Base-by-base conservation (phyloP, 371 early-diverging fungal genomes). In the Mortierella sp. region DNA sequence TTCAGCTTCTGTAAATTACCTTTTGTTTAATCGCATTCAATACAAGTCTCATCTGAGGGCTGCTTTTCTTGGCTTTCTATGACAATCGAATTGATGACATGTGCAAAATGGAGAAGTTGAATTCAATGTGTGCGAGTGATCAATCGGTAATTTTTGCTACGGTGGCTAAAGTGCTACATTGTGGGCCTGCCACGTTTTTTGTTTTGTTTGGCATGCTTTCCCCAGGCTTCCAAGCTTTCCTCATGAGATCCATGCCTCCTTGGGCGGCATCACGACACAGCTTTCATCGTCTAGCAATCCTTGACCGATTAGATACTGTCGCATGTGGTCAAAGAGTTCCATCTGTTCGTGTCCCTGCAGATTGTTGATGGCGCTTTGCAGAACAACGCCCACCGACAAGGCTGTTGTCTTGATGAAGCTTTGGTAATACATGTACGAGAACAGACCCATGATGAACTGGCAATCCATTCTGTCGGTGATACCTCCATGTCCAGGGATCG, bases 401-500 rank as follows among this genome's bases (percentile, higher is more conserved):
- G 63, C 69, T 13, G 58, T 50, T 61, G 88, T 86, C 87, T 92
- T 90, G 69, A 93, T 91, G 69, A 98, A 98, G 59, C 91, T 91
- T 60, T 89, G 87, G 69, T 91, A 94, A 79, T 99, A 99, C 80
- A 97, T 89, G 79, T 92, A 90, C 26, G 96, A 90, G 83, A 99
- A 98, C 26, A 95, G 79, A 0, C 94, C 97, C 98, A 99, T 99
- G 48, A 99, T 79, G 72, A 99, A 94, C 85, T 99, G 99, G 79
- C 96, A 94, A 67, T 98, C 98, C 89, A 99, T 95, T 39, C 99
- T 91, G 82, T 99, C 99, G 0, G 98, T 96, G 55, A 99, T 83
- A 16, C 99, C 99, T 60, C 99, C 99, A 69, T 98, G 98, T 28
- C 98, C 98, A 12, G 99, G 99, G 70, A 99, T 99, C 43, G 92